Evolutionary conservation across 2,329 filamentous ascomycete genomes (phyloP).

Genomic region (Neonectria magnoliae): DNA sequence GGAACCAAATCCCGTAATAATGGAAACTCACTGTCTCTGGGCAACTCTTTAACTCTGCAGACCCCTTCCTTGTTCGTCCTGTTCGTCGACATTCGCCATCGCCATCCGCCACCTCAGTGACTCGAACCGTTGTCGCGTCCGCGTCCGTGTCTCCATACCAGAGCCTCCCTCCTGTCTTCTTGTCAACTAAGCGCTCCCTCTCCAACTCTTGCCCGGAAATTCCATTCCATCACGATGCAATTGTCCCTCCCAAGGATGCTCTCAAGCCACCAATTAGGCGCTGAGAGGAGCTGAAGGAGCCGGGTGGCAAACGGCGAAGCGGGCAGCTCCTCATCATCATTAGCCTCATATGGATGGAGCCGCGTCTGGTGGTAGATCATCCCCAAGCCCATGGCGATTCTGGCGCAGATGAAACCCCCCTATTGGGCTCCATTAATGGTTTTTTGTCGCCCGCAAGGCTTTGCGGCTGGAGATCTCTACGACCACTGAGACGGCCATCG

Average conservation of each 20-base stretch:
- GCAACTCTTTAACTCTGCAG: background rate
- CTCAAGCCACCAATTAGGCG: slow-evolving; percentile 5
- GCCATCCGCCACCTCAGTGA: slow-evolving; percentile 4
- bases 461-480: background rate
- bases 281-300: slow-evolving; percentile 1
- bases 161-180: background rate
- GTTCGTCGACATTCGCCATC: slow-evolving; percentile 7
- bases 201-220: background rate
- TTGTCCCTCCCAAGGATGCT: background rate
- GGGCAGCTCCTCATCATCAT: background rate
- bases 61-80: slow-evolving; percentile 3
- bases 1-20: too few species aligned
- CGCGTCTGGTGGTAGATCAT: slow-evolving; percentile 7
- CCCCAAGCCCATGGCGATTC: slow-evolving; percentile 12
- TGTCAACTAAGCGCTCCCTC: background rate
- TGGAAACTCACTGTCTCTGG: background rate
- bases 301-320: background rate
- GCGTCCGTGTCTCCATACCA: slow-evolving; percentile 6
- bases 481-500: background rate
- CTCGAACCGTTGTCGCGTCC: background rate
- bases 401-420: background rate
- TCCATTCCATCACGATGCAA: background rate
- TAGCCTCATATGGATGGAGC: slow-evolving; percentile 10
- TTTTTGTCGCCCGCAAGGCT: background rate
- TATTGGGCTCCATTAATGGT: slow-evolving; percentile 5